Base-by-base conservation (phyloP, 164 flowering plant species). In the Vitis amurensis region DNA sequence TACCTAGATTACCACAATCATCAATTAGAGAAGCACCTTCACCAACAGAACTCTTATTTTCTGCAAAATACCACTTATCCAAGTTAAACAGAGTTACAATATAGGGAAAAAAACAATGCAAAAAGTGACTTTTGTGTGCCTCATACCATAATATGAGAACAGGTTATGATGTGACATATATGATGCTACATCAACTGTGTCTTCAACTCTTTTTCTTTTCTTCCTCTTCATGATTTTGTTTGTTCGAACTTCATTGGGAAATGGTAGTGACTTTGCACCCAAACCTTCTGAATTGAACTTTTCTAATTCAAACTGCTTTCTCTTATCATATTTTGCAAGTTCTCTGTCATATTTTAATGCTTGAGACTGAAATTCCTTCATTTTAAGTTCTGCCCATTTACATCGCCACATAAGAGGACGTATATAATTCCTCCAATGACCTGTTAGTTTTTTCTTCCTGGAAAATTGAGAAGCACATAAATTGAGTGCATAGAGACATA, bases 391-490 rank as follows among this genome's bases (percentile, higher is more conserved):
- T 63, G 87, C 50, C 98, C 97, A 95, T 74, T 79, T 82, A 66
- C 84, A 82, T 11, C 85, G 78, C 98, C 98, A 94, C 90, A 83
- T 86, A 29, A 91, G 69, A 68, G 97, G 94, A n/a, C 76, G 86
- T 75, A 89, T 83, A 67, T 85, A 90, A 55, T 67, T 87, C 77
- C 84, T 90, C 99, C 99, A 95, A 58, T 95, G 96, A 62, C 72
- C 77, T 4, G 97, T 90, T 86, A 93, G 52, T 77, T 74, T 88
- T 74, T 83, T 95, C 80, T 88, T 91, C 87, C 99, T 95, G 82
- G 29, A 75, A 71, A 66, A 53, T 29, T 30, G 8, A 52, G 48
- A 59, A 37, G 37, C 49, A 51, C 15, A 7, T 16, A 73, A 37
- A 37, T 37, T 37, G 7, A 37, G 44, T 37, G 44, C 44, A 6